These are phyloP conservation scores for Samsoniella hepiali DNA, from an alignment of 2,329 filamentous ascomycete species.

Conservation along the genomic window DNA sequence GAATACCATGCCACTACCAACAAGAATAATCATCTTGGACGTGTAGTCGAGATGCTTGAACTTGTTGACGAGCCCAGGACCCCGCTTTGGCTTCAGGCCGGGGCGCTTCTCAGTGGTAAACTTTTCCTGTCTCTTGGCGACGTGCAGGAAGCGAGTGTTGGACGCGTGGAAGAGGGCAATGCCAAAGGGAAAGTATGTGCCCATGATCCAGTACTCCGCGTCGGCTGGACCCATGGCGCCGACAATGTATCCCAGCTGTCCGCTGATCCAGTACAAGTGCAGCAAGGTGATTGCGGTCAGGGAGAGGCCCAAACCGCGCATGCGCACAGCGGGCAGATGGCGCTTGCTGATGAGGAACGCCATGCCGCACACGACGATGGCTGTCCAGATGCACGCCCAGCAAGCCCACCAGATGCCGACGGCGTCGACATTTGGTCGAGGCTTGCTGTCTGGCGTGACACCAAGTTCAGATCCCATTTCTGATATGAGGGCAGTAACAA, in stretches of 20 bases:
- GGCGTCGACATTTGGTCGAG: constrained; percentile 24
- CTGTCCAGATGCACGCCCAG: constrained; percentile 34
- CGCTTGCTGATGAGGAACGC: constrained; percentile 37
- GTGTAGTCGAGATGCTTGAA: constrained; percentile 40
- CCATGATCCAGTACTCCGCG: constrained; percentile 63
- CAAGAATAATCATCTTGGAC: constrained; percentile 44
- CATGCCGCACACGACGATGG: constrained; percentile 37
- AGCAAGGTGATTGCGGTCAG: constrained; percentile 38
- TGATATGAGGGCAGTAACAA: not conserved
- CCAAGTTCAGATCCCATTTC: constrained; percentile 29
- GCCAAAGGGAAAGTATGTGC: constrained; percentile 59
- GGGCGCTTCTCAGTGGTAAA: constrained; percentile 22
- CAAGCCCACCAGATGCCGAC: constrained; percentile 35
- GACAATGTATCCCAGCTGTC: constrained; percentile 37
- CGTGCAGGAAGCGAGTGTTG: constrained; percentile 56
- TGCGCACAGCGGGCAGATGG: constrained; percentile 35
- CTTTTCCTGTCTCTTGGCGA: constrained; percentile 49
- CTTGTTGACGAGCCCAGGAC: constrained; percentile 27
- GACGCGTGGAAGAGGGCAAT: constrained; percentile 64
- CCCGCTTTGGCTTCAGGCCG: constrained; percentile 20
- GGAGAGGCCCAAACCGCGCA: constrained; percentile 40
- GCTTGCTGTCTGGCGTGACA: constrained; percentile 23
- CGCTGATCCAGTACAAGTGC: constrained; percentile 41
- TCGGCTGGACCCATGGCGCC: constrained; percentile 42
- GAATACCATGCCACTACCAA: constrained; percentile 52